Conservation (phyloP, 2,329 filamentous ascomycete species). For the Aspergillus awamori region DNA sequence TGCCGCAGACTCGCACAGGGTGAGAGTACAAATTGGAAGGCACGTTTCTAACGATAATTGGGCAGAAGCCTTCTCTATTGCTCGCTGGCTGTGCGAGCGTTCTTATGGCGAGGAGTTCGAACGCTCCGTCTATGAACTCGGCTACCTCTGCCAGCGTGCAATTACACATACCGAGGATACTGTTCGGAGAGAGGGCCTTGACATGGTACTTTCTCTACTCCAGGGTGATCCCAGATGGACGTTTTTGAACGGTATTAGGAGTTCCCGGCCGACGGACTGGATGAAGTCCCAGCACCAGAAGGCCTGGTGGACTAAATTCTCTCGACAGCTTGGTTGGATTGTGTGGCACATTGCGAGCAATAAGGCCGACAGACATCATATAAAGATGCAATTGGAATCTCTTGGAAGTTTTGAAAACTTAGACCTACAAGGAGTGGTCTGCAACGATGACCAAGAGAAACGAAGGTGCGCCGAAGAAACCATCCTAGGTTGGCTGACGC, state of each 20-base stretch:
- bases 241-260: slow-evolving; percentile 12
- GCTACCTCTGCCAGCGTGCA: slow-evolving; percentile 30
- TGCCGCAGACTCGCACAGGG: slow-evolving; percentile 18
- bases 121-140: slow-evolving; percentile 28
- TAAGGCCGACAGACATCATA: not conserved
- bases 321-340: slow-evolving; percentile 30
- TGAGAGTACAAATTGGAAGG: slow-evolving; percentile 17
- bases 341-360: slow-evolving; percentile 25
- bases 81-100: slow-evolving; percentile 32
- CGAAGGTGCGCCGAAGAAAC: slow-evolving; percentile 1
- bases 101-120: slow-evolving; percentile 29
- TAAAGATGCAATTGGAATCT: slow-evolving; percentile 9
- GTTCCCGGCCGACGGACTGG: slow-evolving; percentile 13
- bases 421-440: not conserved
- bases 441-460: not conserved
- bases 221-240: slow-evolving; percentile 16
- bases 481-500: slow-evolving; percentile 24
- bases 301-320: slow-evolving; percentile 24
- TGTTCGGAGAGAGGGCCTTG: slow-evolving; percentile 17
- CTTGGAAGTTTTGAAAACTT: slow-evolving; percentile 2
- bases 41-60: slow-evolving; percentile 21
- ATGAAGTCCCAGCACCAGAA: not conserved
- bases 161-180: slow-evolving; percentile 18
- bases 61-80: slow-evolving; percentile 24
- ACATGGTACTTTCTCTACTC: slow-evolving; percentile 9